Evolutionary conservation across 176 grass and related monocot genomes (phyloP).

Genomic region (Musa schizocarpa): DNA sequence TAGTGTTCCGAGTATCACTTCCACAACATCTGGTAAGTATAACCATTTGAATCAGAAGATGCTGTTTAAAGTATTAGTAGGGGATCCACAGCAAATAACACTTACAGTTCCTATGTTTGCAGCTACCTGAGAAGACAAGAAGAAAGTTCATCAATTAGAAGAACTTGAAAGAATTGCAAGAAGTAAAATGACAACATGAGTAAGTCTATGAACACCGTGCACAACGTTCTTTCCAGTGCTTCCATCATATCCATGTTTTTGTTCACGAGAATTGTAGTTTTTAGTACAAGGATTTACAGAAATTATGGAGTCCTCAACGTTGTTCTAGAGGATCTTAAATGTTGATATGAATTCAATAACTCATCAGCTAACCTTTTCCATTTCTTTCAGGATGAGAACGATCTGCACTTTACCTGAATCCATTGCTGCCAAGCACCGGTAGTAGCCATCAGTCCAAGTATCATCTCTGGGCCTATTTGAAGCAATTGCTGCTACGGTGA

Average conservation of each 20-base stretch:
- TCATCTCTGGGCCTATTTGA: not conserved
- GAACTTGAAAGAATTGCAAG: too few species aligned
- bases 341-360: too few species aligned
- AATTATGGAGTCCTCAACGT: too few species aligned
- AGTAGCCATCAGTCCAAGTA: not conserved
- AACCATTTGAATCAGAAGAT: not conserved
- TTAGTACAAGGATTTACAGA: not conserved
- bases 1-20: slow-evolving; percentile 1
- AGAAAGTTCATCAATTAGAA: too few species aligned
- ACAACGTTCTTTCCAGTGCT: too few species aligned
- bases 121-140: too few species aligned
- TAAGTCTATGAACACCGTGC: too few species aligned
- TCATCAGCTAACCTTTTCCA: too few species aligned
- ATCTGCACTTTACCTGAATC: slow-evolving; percentile 1
- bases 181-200: too few species aligned
- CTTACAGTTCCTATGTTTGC: slow-evolving; percentile 15
- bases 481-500: not conserved
- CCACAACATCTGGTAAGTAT: not conserved
- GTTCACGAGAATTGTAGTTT: too few species aligned
- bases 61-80: not conserved
- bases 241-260: too few species aligned
- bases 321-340: too few species aligned
- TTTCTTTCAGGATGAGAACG: not conserved
- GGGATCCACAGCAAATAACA: not conserved
- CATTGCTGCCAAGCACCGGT: slow-evolving; percentile 2